Conservation (phyloP, 2,329 filamentous ascomycete species). For the Pyricularia grisea region DNA sequence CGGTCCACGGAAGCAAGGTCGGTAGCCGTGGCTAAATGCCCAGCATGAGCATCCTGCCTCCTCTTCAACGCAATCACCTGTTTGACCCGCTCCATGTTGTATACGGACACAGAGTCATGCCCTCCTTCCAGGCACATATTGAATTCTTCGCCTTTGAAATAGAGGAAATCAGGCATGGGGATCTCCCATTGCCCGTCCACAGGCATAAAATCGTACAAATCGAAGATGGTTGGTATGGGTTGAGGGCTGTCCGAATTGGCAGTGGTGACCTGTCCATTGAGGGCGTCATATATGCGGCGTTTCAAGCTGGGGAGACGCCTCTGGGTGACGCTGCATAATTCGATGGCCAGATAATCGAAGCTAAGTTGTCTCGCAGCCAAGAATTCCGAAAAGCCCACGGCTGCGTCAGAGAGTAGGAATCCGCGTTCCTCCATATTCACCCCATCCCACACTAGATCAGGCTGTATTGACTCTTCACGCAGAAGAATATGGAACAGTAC, state of each 20-base stretch:
- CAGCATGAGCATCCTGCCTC: conserved; percentile 41
- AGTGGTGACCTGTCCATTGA: conserved; percentile 64
- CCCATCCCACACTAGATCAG: conserved; percentile 66
- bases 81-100: conserved; percentile 60
- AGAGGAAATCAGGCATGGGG: conserved; percentile 42
- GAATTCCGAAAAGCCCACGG: conserved; percentile 65
- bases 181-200: conserved; percentile 39
- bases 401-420: conserved; percentile 61
- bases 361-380: conserved; percentile 67
- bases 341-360: conserved; percentile 76
- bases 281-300: conserved; percentile 56
- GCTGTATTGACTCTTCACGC: conserved; percentile 60
- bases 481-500: conserved; percentile 72
- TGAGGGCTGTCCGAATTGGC: conserved; percentile 49
- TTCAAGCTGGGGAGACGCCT: conserved; percentile 62
- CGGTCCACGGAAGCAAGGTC: conserved; percentile 40
- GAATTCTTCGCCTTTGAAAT: conserved; percentile 60
- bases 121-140: conserved; percentile 53
- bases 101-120: conserved; percentile 43
- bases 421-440: conserved; percentile 47
- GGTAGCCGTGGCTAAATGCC: conserved; percentile 37
- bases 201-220: conserved; percentile 81
- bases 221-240: conserved; percentile 70
- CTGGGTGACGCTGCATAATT: conserved; percentile 70
- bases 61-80: conserved; percentile 63